These are phyloP conservation scores for Tuber melanosporum DNA, from an alignment of 495 filamentous ascomycete species.

Conservation along the genomic window DNA sequence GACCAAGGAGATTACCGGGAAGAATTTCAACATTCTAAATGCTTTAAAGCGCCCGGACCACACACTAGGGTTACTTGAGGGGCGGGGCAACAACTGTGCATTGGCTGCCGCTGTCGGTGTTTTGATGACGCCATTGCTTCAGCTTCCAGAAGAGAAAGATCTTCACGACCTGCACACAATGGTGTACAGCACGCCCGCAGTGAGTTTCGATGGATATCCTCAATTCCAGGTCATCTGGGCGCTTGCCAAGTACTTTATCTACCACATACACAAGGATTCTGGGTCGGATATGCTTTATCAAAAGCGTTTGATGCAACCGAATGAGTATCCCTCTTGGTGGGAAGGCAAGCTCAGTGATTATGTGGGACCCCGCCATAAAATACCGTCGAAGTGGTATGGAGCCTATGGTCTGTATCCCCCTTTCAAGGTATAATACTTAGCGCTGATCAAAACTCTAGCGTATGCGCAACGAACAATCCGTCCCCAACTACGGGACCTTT, in stretches of 20 bases:
- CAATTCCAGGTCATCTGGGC: constrained; percentile 11
- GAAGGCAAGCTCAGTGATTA: constrained; percentile 15
- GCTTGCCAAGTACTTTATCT: constrained; percentile 18
- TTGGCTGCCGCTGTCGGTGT: not conserved
- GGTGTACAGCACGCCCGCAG: not conserved
- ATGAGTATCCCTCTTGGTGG: constrained; percentile 22
- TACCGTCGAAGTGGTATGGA: constrained; percentile 31
- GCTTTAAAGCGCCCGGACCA: not conserved
- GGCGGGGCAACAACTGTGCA: not conserved
- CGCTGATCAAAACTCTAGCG: not conserved
- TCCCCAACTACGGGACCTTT: constrained; percentile 8
- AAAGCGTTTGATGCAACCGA: constrained; percentile 9
- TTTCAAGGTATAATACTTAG: not conserved
- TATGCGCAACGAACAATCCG: not conserved
- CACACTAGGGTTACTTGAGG: not conserved
- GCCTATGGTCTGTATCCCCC: constrained; percentile 20
- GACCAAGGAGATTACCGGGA: not conserved
- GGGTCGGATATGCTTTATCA: constrained; percentile 20
- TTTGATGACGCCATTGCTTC: not conserved
- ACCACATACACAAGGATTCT: constrained; percentile 21
- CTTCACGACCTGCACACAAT: not conserved
- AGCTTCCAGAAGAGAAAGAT: not conserved
- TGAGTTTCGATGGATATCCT: constrained; percentile 16
- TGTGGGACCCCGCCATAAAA: not conserved
- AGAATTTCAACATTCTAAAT: not conserved